These are phyloP conservation scores for Thelonectria discophora DNA, from an alignment of 2,329 filamentous ascomycete species.

Conservation along the genomic window DNA sequence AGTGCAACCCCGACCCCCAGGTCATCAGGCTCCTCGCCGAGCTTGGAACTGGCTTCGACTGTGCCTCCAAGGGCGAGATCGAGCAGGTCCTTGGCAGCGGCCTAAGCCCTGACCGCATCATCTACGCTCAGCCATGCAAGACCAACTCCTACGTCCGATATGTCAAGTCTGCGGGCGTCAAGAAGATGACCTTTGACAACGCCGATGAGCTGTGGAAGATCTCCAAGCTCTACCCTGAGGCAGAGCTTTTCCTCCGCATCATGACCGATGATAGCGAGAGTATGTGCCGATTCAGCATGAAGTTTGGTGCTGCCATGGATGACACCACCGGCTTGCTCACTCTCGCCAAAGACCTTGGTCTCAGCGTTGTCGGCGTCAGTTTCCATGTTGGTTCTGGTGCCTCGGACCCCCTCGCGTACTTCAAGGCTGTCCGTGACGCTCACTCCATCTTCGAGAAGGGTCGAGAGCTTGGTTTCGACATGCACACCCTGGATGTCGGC, in stretches of 20 bases:
- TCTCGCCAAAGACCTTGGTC: slow-evolving; percentile 80
- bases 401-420: slow-evolving; percentile 89
- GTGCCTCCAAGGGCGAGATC: slow-evolving; percentile 96
- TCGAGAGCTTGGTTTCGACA: slow-evolving; percentile 75
- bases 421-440: slow-evolving; percentile 90
- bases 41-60: slow-evolving; percentile 96
- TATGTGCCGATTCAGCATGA: slow-evolving; percentile 93
- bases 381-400: slow-evolving; percentile 98
- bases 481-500: slow-evolving; percentile 92
- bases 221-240: slow-evolving; percentile 87
- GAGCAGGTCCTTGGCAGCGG: slow-evolving; percentile 88
- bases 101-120: slow-evolving; percentile 88
- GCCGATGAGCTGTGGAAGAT: slow-evolving; percentile 98
- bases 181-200: slow-evolving; percentile 99
- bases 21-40: slow-evolving; percentile 87
- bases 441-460: slow-evolving; percentile 90
- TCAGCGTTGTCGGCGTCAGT: slow-evolving; percentile 94
- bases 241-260: slow-evolving; percentile 93
- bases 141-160: slow-evolving; percentile 97
- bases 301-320: slow-evolving; percentile 93
- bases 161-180: slow-evolving; percentile 83
- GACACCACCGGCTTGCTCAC: slow-evolving; percentile 79
- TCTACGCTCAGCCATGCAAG: slow-evolving; percentile 99
- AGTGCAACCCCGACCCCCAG: slow-evolving; percentile 95
- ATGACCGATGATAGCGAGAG: slow-evolving; percentile 95